These are phyloP conservation scores for Leishmania braziliensis DNA, from an alignment of 208 protist species.

Conservation along the genomic window DNA sequence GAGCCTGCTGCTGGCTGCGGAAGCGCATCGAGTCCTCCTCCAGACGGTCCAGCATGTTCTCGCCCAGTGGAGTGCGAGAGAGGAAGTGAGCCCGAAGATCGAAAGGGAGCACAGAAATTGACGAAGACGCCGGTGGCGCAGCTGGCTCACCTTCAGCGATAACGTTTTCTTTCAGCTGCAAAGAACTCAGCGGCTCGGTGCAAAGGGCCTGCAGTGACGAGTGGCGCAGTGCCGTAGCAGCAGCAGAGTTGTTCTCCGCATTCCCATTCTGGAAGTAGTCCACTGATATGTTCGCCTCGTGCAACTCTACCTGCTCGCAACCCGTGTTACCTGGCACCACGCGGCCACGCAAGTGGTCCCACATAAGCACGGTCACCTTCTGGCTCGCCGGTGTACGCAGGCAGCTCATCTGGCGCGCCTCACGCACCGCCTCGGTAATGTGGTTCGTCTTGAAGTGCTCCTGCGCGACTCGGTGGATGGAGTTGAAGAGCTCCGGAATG, in stretches of 20 bases:
- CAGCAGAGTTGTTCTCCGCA: neutral
- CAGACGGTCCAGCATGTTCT: constrained; percentile 79
- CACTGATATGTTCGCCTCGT: constrained; percentile 24
- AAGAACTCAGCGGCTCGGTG: constrained; percentile 41
- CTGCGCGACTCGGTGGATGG: constrained; percentile 40
- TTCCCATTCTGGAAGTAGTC: constrained; percentile 27
- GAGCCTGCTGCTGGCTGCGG: constrained; percentile 46
- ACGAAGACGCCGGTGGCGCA: neutral
- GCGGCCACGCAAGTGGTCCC: constrained; percentile 34
- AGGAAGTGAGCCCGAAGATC: constrained; percentile 50
- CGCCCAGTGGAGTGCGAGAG: constrained; percentile 53
- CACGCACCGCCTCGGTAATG: constrained; percentile 23
- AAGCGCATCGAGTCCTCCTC: constrained; percentile 74
- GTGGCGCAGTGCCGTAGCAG: constrained; percentile 5
- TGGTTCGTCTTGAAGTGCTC: constrained; percentile 26
- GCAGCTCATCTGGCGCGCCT: constrained; percentile 22
- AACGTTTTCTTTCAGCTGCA: constrained; percentile 25
- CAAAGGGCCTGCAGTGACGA: constrained; percentile 42
- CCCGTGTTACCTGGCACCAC: constrained; percentile 41
- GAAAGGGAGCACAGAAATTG: constrained; percentile 67
- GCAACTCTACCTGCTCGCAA: constrained; percentile 26
- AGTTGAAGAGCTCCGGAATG: constrained; percentile 40
- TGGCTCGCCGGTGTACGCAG: constrained; percentile 23
- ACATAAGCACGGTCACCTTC: constrained; percentile 31
- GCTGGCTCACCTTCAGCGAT: constrained; percentile 25